Conservation (phyloP, 2,329 filamentous ascomycete species). For the Moelleriella libera region DNA sequence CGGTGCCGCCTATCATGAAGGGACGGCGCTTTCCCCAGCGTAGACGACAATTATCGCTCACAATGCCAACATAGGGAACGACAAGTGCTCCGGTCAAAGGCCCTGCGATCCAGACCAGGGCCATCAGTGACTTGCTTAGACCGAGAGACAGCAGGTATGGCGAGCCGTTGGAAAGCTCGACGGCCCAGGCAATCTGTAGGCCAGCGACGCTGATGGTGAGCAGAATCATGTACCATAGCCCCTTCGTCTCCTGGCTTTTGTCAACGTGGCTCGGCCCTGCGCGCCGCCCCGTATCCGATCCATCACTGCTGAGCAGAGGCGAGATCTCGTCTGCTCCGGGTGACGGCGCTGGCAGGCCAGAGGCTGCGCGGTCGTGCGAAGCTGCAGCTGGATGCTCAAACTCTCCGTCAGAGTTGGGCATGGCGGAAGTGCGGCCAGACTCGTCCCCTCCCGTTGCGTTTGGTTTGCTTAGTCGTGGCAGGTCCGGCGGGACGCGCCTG, state of each 20-base stretch:
- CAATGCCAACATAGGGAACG: slow-evolving; percentile 70
- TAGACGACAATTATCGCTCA: slow-evolving; percentile 64
- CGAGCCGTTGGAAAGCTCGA: slow-evolving; percentile 87
- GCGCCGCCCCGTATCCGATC: background rate
- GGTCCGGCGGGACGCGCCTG: background rate
- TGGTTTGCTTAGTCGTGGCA: too few species aligned
- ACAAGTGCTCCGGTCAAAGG: slow-evolving; percentile 66
- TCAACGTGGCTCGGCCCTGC: slow-evolving; percentile 5
- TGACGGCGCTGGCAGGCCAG: background rate
- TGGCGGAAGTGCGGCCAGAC: too few species aligned
- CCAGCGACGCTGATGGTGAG: slow-evolving; percentile 79
- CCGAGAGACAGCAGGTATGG: slow-evolving; percentile 70
- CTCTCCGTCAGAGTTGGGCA: too few species aligned
- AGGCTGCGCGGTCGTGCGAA: too few species aligned
- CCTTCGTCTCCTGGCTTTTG: slow-evolving; percentile 52
- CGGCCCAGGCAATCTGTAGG: slow-evolving; percentile 89
- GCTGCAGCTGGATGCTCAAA: too few species aligned
- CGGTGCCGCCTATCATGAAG: slow-evolving; percentile 60
- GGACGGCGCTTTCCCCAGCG: slow-evolving; percentile 68
- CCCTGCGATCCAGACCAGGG: slow-evolving; percentile 73
- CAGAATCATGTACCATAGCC: slow-evolving; percentile 71
- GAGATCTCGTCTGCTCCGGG: slow-evolving; percentile 13
- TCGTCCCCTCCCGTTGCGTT: too few species aligned
- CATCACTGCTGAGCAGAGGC: slow-evolving; percentile 12
- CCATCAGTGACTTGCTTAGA: slow-evolving; percentile 70